These are phyloP conservation scores for Solidago caesia DNA, from an alignment of 129 eudicot species.

Conservation along the genomic window DNA sequence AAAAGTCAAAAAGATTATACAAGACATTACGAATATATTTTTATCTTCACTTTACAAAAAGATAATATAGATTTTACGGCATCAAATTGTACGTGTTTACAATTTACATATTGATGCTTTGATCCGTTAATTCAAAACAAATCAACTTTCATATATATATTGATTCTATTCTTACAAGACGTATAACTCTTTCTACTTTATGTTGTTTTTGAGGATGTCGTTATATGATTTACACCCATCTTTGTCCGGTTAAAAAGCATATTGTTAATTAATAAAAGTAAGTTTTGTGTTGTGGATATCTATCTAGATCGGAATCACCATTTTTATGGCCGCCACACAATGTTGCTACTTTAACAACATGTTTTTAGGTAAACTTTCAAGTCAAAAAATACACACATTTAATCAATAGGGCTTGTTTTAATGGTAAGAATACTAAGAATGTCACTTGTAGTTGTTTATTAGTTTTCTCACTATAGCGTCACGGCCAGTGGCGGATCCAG, in stretches of 20 bases:
- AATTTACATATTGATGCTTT: slow-evolving; percentile 14
- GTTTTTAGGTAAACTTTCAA: background rate
- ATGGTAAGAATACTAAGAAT: background rate
- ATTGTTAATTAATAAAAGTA: background rate
- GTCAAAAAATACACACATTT: background rate
- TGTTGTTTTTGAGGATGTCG: slow-evolving; percentile 14
- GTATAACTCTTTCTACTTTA: background rate
- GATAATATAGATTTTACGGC: slow-evolving; percentile 14
- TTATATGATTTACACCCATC: background rate
- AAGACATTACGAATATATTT: too few species aligned
- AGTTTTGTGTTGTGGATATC: background rate
- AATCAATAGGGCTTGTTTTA: too few species aligned
- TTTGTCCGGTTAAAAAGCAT: background rate
- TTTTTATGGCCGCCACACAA: slow-evolving; percentile 12
- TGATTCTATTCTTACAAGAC: slow-evolving; percentile 24
- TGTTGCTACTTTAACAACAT: slow-evolving; percentile 38
- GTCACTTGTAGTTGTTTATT: too few species aligned
- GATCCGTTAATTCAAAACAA: slow-evolving; percentile 28
- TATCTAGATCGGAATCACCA: slow-evolving; percentile 7
- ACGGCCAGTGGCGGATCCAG: too few species aligned
- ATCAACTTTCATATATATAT: slow-evolving; percentile 22
- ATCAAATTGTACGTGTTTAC: slow-evolving; percentile 18
- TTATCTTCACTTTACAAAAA: slow-evolving; percentile 20
- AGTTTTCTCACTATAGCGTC: too few species aligned
- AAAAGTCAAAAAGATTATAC: too few species aligned